A percentile compares a stretch with the other conserved stretches of the same genome.
These are phyloP conservation scores for Aspergillus nidulans DNA, from an alignment of 495 filamentous ascomycete species.

Conservation along the genomic window DNA sequence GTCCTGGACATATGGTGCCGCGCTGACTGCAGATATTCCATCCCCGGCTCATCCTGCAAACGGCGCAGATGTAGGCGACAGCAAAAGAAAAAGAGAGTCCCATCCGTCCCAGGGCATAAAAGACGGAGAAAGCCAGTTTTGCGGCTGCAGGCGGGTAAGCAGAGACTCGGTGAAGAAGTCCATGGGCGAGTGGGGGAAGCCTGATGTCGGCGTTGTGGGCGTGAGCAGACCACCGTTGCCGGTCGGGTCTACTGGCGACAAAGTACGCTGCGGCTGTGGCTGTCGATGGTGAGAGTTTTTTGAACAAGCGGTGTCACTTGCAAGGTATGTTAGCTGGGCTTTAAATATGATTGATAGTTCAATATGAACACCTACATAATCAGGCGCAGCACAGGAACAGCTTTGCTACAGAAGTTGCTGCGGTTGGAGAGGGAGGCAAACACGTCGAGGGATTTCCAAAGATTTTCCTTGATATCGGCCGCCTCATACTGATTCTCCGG, in stretches of 20 bases:
- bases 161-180: slow-evolving; percentile 15
- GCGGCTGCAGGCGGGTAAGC: slow-evolving; percentile 29
- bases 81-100: slow-evolving; percentile 6
- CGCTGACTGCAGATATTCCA: not conserved
- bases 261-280: slow-evolving; percentile 5
- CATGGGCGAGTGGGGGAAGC: slow-evolving; percentile 3
- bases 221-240: slow-evolving; percentile 5
- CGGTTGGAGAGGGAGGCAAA: slow-evolving; percentile 38
- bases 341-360: not conserved
- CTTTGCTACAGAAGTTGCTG: slow-evolving; percentile 41
- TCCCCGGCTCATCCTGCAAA: not conserved
- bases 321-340: slow-evolving; percentile 6
- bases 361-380: slow-evolving; percentile 27
- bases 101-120: slow-evolving; percentile 34
- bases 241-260: slow-evolving; percentile 9
- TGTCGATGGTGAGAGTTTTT: slow-evolving; percentile 9
- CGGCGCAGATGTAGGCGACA: not conserved
- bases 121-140: slow-evolving; percentile 34
- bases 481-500: slow-evolving; percentile 32
- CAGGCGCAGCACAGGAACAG: slow-evolving; percentile 34
- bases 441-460: slow-evolving; percentile 30
- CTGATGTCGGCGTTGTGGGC: slow-evolving; percentile 14
- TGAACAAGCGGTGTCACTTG: slow-evolving; percentile 21
- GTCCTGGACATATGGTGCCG: no score
- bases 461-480: slow-evolving; percentile 28